Evolutionary conservation across 164 flowering plant species (phyloP).

Genomic region (Cinnamomum micranthum): DNA sequence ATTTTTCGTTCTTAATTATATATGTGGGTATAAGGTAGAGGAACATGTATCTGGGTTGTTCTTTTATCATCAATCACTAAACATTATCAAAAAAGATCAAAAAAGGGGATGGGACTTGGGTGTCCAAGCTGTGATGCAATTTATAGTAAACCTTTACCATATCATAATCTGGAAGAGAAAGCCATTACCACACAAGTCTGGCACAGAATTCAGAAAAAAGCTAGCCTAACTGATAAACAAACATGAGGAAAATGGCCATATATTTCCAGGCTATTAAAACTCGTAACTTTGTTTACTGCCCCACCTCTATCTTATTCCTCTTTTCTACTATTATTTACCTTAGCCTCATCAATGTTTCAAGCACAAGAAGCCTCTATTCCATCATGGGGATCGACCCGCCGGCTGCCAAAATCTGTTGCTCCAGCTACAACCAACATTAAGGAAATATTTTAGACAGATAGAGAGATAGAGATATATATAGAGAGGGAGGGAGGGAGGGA

Average conservation of each 20-base stretch:
- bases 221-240: neutral
- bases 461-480: neutral
- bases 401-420: slow-evolving; percentile 47
- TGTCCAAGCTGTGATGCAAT: too few relatives aligned
- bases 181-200: neutral
- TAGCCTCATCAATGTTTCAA: neutral
- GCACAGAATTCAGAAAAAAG: neutral
- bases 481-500: neutral
- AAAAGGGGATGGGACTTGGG: too few relatives aligned
- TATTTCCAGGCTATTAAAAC: neutral
- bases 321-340: neutral
- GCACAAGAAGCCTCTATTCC: neutral
- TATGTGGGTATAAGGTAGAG: too few relatives aligned
- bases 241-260: neutral
- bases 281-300: neutral
- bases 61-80: too few relatives aligned
- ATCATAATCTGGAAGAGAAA: neutral
- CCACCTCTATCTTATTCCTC: neutral
- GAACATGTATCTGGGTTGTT: too few relatives aligned
- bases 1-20: too few relatives aligned
- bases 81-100: too few relatives aligned
- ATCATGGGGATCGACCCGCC: slow-evolving; percentile 38
- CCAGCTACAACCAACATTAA: slow-evolving; percentile 32
- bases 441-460: neutral
- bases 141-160: too few relatives aligned